phyloP scores from a whole-genome alignment of 176 grass and related monocot genomes.

The Lolium perenne region DNA sequence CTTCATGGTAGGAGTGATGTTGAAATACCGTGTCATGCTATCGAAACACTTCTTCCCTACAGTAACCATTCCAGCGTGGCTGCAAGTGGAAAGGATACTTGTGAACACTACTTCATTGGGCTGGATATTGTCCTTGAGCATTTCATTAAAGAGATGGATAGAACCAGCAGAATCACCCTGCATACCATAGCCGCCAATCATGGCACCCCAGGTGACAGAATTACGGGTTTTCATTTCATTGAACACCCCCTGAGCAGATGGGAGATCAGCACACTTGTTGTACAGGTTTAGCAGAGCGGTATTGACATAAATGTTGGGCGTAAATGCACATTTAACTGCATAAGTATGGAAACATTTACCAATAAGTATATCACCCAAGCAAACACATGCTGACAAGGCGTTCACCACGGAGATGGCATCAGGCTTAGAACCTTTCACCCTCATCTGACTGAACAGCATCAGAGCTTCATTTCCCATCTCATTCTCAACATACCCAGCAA shows the following conservation, averaged over 20 bases:
- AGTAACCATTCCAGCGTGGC: constrained; percentile 72
- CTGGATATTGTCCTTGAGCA: constrained; percentile 66
- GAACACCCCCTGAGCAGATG: constrained; percentile 56
- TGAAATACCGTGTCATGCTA: constrained; percentile 56
- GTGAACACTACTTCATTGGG: constrained; percentile 70
- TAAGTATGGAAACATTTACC: constrained; percentile 66
- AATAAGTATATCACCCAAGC: constrained; percentile 51
- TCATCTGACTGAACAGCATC: constrained; percentile 61
- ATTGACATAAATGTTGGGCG: constrained; percentile 60
- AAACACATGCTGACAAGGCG: constrained; percentile 60
- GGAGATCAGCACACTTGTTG: constrained; percentile 65
- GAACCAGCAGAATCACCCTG: constrained; percentile 65
- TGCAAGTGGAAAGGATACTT: constrained; percentile 71
- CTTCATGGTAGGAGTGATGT: constrained; percentile 69
- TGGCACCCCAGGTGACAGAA: constrained; percentile 76
- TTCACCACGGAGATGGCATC: constrained; percentile 70
- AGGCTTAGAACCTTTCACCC: constrained; percentile 42
- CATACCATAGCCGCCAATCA: constrained; percentile 74
- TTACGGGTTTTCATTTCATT: constrained; percentile 59
- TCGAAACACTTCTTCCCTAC: constrained; percentile 61
- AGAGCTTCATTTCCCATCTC: constrained; percentile 55
- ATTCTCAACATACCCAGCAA: constrained; percentile 65
- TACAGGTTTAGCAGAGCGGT: constrained; percentile 77
- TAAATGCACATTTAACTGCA: constrained; percentile 52
- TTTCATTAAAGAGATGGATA: constrained; percentile 61